Evolutionary conservation across 768 basidiomycete genomes (phyloP), one percentile per base, ranked within the genome.

Genomic region (Pisolithus marmoratus): DNA sequence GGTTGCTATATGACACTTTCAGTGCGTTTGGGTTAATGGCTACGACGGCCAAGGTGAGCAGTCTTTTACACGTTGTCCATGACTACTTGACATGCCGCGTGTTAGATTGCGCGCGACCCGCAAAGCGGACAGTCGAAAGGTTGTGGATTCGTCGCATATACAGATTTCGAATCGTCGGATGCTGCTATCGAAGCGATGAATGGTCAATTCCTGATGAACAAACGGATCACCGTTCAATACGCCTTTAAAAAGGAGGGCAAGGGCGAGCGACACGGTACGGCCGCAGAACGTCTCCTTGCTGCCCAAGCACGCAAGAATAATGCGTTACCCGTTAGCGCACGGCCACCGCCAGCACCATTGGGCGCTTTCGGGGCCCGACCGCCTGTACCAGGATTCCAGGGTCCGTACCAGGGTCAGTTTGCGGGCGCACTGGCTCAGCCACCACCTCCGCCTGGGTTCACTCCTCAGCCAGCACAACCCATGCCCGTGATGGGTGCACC

Each of bases 241-340:
- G 95, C 96, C 2, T 97, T 98, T 80, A 98, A 99, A 74, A 98
- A 98, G 73, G 96, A 98, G 63, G 94, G 92, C 41, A 95, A 97
- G 65, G 95, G 95, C 52, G 96, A 99, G 69, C 82, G 96, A 5
- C 96, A 98, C 63, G 96, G 96, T 26, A 96, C 95, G 11, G 77
- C 88, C 15, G 94, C 96, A n/a, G 96, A 99, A 72, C 85, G 96
- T 52, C 82, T 97, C 31, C 81, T 99, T 60, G 94, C 94, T 3
- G 84, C 93, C 2, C 94, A 98, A 68, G 96, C 95, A 44, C 82
- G 91, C 58, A 96, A 95, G 72, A 94, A 95, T 71, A 94, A 94
- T 58, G 91, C 90, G 2, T 74, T 94, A 5, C 91, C 91, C 5
- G 81, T 88, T 53, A 76, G 80, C 46, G 78, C 84, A 12, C 82